Evolutionary conservation across 345 rosid species (phyloP).

Genomic region (Viola odorata): DNA sequence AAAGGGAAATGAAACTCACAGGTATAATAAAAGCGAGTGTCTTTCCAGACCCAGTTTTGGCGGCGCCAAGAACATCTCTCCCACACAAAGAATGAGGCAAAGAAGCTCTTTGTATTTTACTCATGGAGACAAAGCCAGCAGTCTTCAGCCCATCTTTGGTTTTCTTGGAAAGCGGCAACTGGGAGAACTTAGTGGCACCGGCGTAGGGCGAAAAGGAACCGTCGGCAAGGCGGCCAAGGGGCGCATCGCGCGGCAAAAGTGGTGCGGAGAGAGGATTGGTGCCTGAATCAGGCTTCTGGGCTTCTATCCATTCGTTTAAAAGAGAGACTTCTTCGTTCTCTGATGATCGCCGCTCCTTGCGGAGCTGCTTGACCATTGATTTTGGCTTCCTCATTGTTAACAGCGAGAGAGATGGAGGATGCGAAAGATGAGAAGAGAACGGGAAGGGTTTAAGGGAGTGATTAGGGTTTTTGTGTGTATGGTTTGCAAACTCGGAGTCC

Average conservation of each 20-base stretch:
- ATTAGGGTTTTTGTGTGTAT: slow-evolving; percentile 8
- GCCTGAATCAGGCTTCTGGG: slow-evolving; percentile 80
- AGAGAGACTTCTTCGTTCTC: slow-evolving; percentile 42
- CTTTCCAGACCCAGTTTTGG: slow-evolving; percentile 93
- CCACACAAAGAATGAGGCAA: slow-evolving; percentile 86
- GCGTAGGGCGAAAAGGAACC: slow-evolving; percentile 52
- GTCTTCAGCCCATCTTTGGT: slow-evolving; percentile 60
- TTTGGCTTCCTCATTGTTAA: slow-evolving; percentile 17
- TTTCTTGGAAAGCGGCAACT: slow-evolving; percentile 73
- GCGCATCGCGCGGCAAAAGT: slow-evolving; percentile 40
- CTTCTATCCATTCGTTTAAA: slow-evolving; percentile 68
- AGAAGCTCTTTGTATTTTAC: slow-evolving; percentile 81
- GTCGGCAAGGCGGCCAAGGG: slow-evolving; percentile 52
- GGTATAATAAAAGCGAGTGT: slow-evolving; percentile 87
- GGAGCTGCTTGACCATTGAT: slow-evolving; percentile 11
- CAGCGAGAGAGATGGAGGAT: too few species aligned
- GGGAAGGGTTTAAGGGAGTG: background rate
- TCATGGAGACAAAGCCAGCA: slow-evolving; percentile 52
- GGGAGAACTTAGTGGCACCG: slow-evolving; percentile 51
- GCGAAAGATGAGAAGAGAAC: background rate
- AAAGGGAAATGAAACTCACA: slow-evolving; percentile 35
- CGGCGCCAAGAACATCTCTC: slow-evolving; percentile 88
- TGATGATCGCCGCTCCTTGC: slow-evolving; percentile 7
- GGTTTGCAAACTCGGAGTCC: too few species aligned
- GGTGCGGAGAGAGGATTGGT: slow-evolving; percentile 62